A percentile compares a stretch with the other conserved stretches of the same genome.
These are phyloP conservation scores for Arctostaphylos glauca DNA, from an alignment of 148 eudicot genomes.

Conservation along the genomic window DNA sequence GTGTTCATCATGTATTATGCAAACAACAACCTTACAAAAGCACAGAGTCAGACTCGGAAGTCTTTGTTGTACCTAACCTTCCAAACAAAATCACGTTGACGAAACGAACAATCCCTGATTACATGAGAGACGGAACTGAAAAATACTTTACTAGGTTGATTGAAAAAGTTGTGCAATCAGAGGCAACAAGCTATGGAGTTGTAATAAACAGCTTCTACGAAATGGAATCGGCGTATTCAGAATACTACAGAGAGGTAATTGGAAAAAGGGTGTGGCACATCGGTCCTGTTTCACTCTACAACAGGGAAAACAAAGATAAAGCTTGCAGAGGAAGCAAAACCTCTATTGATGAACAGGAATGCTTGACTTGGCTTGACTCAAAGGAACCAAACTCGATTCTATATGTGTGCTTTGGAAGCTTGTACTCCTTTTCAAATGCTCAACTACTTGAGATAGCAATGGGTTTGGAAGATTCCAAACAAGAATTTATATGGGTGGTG, in stretches of 20 bases:
- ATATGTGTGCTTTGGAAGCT: constrained; percentile 25
- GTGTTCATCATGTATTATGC: not conserved
- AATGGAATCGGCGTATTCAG: constrained; percentile 21
- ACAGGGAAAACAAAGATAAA: constrained; percentile 18
- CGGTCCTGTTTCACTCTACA: constrained; percentile 21
- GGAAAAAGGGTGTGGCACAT: constrained; percentile 14
- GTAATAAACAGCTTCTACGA: constrained; percentile 20
- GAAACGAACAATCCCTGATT: not conserved
- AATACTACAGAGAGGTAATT: constrained; percentile 1
- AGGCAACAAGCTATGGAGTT: constrained; percentile 5
- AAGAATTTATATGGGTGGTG: constrained; percentile 30
- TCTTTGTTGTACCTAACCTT: constrained; percentile 11
- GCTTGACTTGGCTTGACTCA: constrained; percentile 19
- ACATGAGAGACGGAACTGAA: not conserved
- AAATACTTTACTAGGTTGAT: not conserved
- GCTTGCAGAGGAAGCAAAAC: not conserved
- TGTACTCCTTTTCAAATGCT: constrained; percentile 2
- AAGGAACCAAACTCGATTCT: constrained; percentile 28
- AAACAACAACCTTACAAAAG: constrained; percentile 3
- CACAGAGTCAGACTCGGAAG: not conserved
- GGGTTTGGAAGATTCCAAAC: constrained; percentile 25
- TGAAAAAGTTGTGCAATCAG: not conserved
- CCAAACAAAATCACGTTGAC: constrained; percentile 14
- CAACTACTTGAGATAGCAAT: constrained; percentile 23
- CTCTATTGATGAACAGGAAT: constrained; percentile 7